Evolutionary conservation across 768 basidiomycete species (phyloP).

Genomic region (Fomitopsis serialis): DNA sequence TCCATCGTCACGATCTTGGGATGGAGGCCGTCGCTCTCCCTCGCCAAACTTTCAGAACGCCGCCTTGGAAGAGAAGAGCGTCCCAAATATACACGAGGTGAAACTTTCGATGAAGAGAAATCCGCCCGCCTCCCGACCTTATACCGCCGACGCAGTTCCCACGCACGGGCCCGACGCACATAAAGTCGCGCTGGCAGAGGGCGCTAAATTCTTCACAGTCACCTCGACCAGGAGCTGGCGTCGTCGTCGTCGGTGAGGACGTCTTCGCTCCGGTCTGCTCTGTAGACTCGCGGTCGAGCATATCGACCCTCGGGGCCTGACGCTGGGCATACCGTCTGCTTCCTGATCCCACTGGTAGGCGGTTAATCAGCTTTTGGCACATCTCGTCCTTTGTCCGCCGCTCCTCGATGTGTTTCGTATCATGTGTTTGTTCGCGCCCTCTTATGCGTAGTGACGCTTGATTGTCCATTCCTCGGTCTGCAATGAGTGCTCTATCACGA

Average conservation of each 20-base stretch:
- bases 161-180: slow-evolving; percentile 49
- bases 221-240: slow-evolving; percentile 31
- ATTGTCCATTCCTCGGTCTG: too few relatives aligned
- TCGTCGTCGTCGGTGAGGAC: slow-evolving; percentile 8
- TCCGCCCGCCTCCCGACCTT: slow-evolving; percentile 1
- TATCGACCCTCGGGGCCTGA: slow-evolving; percentile 35
- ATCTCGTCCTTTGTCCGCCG: too few relatives aligned
- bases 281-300: slow-evolving; percentile 38
- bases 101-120: slow-evolving; percentile 53
- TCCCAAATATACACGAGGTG: slow-evolving; percentile 79
- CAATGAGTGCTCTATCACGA: too few relatives aligned
- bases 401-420: neutral
- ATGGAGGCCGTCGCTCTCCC: slow-evolving; percentile 56
- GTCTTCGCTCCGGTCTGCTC: slow-evolving; percentile 16
- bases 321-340: slow-evolving; percentile 70
- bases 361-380: slow-evolving; percentile 74
- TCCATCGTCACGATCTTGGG: slow-evolving; percentile 59
- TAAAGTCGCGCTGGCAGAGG: neutral
- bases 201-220: slow-evolving; percentile 31
- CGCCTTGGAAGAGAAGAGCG: slow-evolving; percentile 27
- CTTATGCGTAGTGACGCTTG: neutral
- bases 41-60: slow-evolving; percentile 51
- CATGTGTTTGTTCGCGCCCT: neutral
- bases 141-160: slow-evolving; percentile 14
- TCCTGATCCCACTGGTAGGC: slow-evolving; percentile 36